phyloP scores from a whole-genome alignment of 352 stramenopile species.

The Globisporangium parvum region DNA sequence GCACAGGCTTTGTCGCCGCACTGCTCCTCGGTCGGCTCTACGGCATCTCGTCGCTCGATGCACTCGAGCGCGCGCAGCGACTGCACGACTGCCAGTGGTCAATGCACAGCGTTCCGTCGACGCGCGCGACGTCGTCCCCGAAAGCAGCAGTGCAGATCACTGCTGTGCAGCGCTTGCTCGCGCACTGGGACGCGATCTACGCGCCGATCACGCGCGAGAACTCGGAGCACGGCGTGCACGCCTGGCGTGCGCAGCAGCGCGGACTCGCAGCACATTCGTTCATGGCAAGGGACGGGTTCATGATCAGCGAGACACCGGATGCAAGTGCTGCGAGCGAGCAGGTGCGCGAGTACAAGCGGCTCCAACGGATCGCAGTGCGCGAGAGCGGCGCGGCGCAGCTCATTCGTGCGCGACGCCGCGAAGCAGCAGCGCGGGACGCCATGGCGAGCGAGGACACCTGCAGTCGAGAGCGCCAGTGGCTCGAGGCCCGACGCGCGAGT shows the following conservation, averaged over 20 bases:
- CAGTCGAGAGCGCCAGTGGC: conserved; percentile 3
- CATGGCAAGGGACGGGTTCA: conserved; percentile 44
- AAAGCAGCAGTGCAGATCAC: conserved; percentile 38
- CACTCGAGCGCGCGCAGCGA: conserved; percentile 55
- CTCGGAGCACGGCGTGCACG: conserved; percentile 22
- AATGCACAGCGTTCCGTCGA: conserved; percentile 22
- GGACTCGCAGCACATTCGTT: conserved; percentile 43
- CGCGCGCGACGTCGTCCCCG: conserved; percentile 41
- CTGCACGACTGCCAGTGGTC: conserved; percentile 58
- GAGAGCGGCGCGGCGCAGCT: conserved; percentile 35
- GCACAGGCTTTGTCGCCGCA: conserved; percentile 58
- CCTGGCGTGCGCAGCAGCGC: conserved; percentile 43
- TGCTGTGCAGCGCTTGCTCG: conserved; percentile 36
- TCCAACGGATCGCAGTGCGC: conserved; percentile 38
- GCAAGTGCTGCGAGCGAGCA: conserved; percentile 18
- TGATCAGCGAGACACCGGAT: conserved; percentile 38
- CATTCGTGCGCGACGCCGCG: conserved; percentile 18
- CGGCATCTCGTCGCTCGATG: conserved; percentile 44
- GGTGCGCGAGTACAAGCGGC: conserved; percentile 18
- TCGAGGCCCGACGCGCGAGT: conserved; percentile 1
- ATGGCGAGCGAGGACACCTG: conserved; percentile 29
- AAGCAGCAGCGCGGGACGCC: conserved; percentile 9
- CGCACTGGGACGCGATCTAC: conserved; percentile 63
- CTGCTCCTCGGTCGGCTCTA: conserved; percentile 72
- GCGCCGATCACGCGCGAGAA: conserved; percentile 47